Percentiles rank a stretch among this genome's conserved stretches.
Conservation (phyloP, 1,284 basidiomycete genomes). For the Sanguinoderma infundibulare region DNA sequence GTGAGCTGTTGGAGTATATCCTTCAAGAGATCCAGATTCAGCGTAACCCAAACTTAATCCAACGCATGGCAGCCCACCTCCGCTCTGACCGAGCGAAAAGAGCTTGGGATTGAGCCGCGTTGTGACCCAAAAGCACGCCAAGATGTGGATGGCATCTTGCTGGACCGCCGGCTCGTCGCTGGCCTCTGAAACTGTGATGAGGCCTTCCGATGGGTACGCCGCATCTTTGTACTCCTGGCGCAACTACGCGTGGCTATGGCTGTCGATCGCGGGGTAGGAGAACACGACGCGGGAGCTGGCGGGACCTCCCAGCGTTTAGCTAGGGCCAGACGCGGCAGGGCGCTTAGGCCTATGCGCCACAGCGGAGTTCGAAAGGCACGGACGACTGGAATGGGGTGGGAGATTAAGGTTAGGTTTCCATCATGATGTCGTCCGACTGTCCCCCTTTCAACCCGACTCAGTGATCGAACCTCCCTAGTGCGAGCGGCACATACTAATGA, state of each 20-base stretch:
- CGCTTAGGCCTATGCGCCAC: too few species aligned
- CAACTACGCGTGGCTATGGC: conserved; percentile 77
- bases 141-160: conserved; percentile 55
- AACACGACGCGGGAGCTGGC: conserved; percentile 21
- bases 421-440: too few species aligned
- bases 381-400: too few species aligned
- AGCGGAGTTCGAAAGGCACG: too few species aligned
- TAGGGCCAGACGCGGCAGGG: too few species aligned
- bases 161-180: conserved; percentile 48
- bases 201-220: conserved; percentile 60
- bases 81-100: conserved; percentile 49
- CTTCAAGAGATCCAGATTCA: conserved; percentile 27
- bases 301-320: too few species aligned
- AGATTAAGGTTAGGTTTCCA: too few species aligned
- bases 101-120: conserved; percentile 56
- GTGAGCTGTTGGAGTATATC: conserved; percentile 41
- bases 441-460: too few species aligned
- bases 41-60: not conserved
- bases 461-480: too few species aligned
- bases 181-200: conserved; percentile 74
- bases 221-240: conserved; percentile 46
- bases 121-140: conserved; percentile 63
- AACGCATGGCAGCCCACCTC: conserved; percentile 49
- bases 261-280: conserved; percentile 63
- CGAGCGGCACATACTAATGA: too few species aligned